Conservation (phyloP, 495 filamentous ascomycete species). For the Penicillium maclennaniae region DNA sequence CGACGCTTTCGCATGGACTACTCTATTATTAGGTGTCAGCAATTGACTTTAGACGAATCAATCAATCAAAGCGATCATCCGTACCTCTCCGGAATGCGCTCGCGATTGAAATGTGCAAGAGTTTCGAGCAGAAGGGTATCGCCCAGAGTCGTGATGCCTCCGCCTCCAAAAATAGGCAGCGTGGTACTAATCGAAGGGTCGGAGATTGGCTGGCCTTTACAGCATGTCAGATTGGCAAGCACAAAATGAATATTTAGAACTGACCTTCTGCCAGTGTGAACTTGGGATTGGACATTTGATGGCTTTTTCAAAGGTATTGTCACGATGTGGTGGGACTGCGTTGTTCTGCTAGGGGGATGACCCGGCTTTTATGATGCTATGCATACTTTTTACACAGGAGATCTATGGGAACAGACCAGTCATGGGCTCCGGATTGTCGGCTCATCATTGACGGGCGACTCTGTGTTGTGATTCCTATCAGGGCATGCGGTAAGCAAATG, state of each 20-base stretch:
- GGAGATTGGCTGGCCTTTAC: slow-evolving; percentile 23
- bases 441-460: no score
- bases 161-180: slow-evolving; percentile 26
- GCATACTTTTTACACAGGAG: no score
- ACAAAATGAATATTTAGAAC: background rate
- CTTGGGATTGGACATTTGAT: slow-evolving; percentile 12
- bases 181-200: slow-evolving; percentile 27
- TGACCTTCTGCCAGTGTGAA: slow-evolving; percentile 27
- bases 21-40: slow-evolving; percentile 33
- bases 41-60: background rate
- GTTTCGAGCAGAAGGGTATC: slow-evolving; percentile 28
- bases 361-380: background rate
- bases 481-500: no score
- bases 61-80: background rate
- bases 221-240: slow-evolving; percentile 5
- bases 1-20: slow-evolving; percentile 77
- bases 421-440: no score
- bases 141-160: slow-evolving; percentile 22
- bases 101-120: slow-evolving; percentile 65
- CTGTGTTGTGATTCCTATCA: no score
- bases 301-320: no score
- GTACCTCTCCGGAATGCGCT: slow-evolving; percentile 59
- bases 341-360: background rate
- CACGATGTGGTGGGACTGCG: no score
- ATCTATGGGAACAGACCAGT: no score